Evolutionary conservation across 2,329 filamentous ascomycete genomes (phyloP), one percentile per base, ranked within the genome.

Genomic region (Thielaviopsis musarum): DNA sequence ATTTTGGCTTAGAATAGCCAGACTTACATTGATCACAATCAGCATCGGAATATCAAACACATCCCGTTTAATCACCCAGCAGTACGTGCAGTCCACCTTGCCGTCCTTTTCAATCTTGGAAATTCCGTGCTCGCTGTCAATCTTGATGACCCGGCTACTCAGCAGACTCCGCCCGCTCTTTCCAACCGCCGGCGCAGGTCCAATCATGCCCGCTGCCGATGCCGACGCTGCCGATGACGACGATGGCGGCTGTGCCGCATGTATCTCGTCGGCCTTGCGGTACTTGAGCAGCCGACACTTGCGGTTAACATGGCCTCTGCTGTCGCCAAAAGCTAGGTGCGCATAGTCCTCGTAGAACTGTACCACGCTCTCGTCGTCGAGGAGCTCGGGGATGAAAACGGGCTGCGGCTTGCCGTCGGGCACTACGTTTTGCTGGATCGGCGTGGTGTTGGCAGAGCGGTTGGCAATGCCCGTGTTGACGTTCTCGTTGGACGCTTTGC

Each of bases 41-140:
- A 97, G 78, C 89, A 96, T 95, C 22, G 93, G 93, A 71, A 97
- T 95, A 73, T 97, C 91, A 74, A 97, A 97, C 49, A 93, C 88
- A 71, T 98, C 93, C 64, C 91, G 80, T 74, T 95, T 95, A 63
- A 97, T 91, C 64, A 88, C 91, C 91, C 91, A 97, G 74, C 88
- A 95, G 73, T 94, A 95, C 66, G 87, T 90, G 74, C 91, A 96
- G 69, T 95, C 88, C 60, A 97, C 87, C 72, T 93, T 91, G 58
- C 91, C 91, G 67, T 95, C 90, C 68, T 83, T 86, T 67, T 88
- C 88, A 15, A 95, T 79, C 67, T 83, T 82, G 59, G 86, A 86
- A 71, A 95, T 91, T 10, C 88, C 90, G 63, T 87, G 80, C 70
- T 89, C 84, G 59, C 84, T 82, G 65, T 82, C 82, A 65, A 85